Base-by-base conservation (phyloP, 176 grass and related monocot species). In the Thalia dealbata region DNA sequence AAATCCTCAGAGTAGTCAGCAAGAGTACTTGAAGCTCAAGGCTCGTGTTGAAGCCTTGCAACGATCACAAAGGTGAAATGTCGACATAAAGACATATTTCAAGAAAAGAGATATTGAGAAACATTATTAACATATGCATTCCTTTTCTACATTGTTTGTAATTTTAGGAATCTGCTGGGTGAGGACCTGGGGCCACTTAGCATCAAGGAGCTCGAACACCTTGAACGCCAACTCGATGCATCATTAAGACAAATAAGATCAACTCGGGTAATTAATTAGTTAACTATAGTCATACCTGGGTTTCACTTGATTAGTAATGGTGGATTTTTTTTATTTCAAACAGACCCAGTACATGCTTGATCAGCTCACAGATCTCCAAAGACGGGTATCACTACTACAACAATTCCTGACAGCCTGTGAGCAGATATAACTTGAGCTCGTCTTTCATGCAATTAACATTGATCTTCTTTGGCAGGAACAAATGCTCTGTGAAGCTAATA, bases 181-280 rank as follows among this genome's bases (percentile, higher is more conserved):
- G 95, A 99, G 61, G 90, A 99, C 78, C 71, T 99, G 10, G 79
- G 61, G 0, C n/a, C 67, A 67, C 85, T 93, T 6, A 85, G 52
- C 48, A 62, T 91, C 52, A 92, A 99, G 42, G 77, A 93, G 26
- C 87, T 99, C 50, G 89, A 93, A 32, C 84, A 86, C 71, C 95
- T 99, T 61, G 95, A 99, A 73, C 83, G 88, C 58, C 85, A 91
- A 79, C 95, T 99, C 69, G 95, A 99, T 79, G 82, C 78, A 65
- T 93, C 95, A 72, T 88, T 99, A 54, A 93, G 80, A 81, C 90
- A 93, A 76, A 93, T 93, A 82, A 83, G 95, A 90, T 91, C 95
- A 41, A 88, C 90, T 62, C 86, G 90, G 87, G 95, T 99, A 48
- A 48, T 48, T 48, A 48, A 48, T 10, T 8, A 48, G 1, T 13